phyloP scores from a whole-genome alignment of 2,329 filamentous ascomycete genomes.

The Setomelanomma holmii region DNA sequence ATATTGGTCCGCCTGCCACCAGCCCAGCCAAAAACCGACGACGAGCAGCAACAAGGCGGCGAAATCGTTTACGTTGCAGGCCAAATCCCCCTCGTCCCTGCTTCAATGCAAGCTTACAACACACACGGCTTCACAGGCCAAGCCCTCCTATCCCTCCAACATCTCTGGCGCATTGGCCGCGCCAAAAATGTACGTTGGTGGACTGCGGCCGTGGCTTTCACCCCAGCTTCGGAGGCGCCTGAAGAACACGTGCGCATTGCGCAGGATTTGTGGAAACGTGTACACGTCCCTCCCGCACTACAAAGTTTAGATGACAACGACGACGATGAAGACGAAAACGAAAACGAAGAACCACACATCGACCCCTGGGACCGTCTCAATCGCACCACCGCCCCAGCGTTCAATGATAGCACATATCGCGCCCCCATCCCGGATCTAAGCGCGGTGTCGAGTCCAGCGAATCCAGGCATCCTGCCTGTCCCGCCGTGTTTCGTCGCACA shows the following conservation, averaged over 20 bases:
- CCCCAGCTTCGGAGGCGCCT: conserved; percentile 12
- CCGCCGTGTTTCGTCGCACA: conserved; percentile 79
- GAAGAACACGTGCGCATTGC: conserved; percentile 44
- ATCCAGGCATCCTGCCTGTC: not conserved
- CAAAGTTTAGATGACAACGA: not conserved
- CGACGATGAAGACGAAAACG: not conserved
- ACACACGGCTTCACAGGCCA: conserved; percentile 61
- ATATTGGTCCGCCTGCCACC: conserved; percentile 61
- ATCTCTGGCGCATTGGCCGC: conserved; percentile 82
- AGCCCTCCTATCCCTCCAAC: conserved; percentile 79
- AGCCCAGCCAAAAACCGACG: conserved; percentile 19
- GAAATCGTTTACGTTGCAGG: conserved; percentile 75
- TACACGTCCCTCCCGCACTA: conserved; percentile 1
- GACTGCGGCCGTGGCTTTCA: conserved; percentile 71
- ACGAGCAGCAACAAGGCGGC: conserved; percentile 15
- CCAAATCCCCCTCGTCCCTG: conserved; percentile 87
- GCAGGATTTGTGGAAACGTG: conserved; percentile 55
- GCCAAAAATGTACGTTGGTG: conserved; percentile 77
- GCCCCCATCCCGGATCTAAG: conserved; percentile 52
- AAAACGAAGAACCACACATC: conserved; percentile 58
- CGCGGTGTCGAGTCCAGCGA: not conserved
- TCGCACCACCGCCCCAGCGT: conserved; percentile 58
- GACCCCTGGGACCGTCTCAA: conserved; percentile 73
- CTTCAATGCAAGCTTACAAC: conserved; percentile 70
- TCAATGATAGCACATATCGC: conserved; percentile 34